Conservation (phyloP, 2,329 filamentous ascomycete species). For the Hypoxylon sp. region DNA sequence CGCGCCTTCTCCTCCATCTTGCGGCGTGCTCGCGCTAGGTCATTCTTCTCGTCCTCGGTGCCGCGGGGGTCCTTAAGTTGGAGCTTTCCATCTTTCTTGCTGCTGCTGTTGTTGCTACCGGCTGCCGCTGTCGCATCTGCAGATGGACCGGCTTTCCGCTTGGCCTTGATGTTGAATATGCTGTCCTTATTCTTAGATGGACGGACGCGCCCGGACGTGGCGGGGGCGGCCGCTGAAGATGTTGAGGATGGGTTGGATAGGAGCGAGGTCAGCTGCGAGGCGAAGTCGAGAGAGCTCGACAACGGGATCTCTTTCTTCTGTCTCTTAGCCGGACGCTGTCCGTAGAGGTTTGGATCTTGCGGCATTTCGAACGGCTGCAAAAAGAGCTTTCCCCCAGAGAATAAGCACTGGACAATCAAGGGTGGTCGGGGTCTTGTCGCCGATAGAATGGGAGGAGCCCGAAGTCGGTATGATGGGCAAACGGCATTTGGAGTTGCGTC, state of each 20-base stretch:
- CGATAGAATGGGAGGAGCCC: conserved; percentile 1
- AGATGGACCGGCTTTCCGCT: conserved; percentile 60
- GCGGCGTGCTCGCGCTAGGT: conserved; percentile 74
- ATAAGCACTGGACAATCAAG: background rate
- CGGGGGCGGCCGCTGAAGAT: conserved; percentile 48
- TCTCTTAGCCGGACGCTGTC: conserved; percentile 74
- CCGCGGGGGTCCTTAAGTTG: conserved; percentile 61
- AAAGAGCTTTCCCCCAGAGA: background rate
- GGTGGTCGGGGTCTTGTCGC: background rate
- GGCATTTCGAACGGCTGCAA: conserved; percentile 54
- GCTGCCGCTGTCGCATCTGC: conserved; percentile 64
- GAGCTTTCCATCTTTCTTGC: conserved; percentile 44
- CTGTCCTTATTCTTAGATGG: conserved; percentile 68
- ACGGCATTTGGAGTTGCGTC: background rate
- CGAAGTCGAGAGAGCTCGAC: conserved; percentile 80
- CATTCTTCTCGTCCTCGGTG: conserved; percentile 69
- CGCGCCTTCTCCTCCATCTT: conserved; percentile 91
- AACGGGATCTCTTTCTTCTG: conserved; percentile 74
- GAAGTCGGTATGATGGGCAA: background rate
- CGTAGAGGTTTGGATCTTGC: conserved; percentile 78
- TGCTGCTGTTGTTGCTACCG: conserved; percentile 40
- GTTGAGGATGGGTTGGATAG: conserved; percentile 61
- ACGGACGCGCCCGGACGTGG: conserved; percentile 59
- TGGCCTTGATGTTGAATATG: conserved; percentile 66
- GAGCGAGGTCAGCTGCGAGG: conserved; percentile 84